Base-by-base conservation (phyloP, 2,329 filamentous ascomycete species). In the Pestalotiopsis sp. region DNA sequence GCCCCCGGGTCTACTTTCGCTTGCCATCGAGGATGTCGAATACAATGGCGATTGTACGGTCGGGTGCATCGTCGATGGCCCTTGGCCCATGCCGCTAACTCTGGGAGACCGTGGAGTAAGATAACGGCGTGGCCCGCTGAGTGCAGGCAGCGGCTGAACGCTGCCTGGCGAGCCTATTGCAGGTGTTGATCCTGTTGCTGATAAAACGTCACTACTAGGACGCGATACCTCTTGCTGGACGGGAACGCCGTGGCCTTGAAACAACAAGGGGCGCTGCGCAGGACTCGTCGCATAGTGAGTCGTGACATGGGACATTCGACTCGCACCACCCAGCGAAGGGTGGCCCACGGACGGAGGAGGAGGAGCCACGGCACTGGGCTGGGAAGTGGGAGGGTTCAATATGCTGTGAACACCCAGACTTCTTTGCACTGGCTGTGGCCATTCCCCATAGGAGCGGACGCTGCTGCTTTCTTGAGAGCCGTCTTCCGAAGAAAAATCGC, bases 61-160 rank as follows among this genome's bases (percentile, higher is more conserved):
- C 27, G 76, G 69, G 27, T 75, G 69, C 63, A 78, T 76, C 69
- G 75, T 72, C 12, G 75, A 73, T 58, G 77, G 75, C 49, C 69
- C 71, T 17, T 80, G 77, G 40, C 83, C 83, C 13, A 87, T 74
- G 73, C 86, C 89, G 20, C 84, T 80, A 31, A 85, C 82, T 70
- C 88, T 85, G 56, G 89, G 88, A 11, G 89, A 90, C 71, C 85
- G 83, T 0, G 89, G 87, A 12, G 86, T 89, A 70, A 90, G 75
- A n/a, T 88, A 84, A 41, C 85, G 84, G 71, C 88, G 81, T 67
- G 80, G 63, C 66, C 73, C 73, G 67, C 75, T 77, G 27, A 80
- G 70, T 5, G 77, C 72, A 1, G 77, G 73, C 66, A 77, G 77
- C 27, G 77, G 75, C 27, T 79, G 78, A 27, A 66, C 49, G 11